Evolutionary conservation across 164 flowering plant species (phyloP), one percentile per base, ranked within the genome.

Genomic region (Stephania yunnanensis): DNA sequence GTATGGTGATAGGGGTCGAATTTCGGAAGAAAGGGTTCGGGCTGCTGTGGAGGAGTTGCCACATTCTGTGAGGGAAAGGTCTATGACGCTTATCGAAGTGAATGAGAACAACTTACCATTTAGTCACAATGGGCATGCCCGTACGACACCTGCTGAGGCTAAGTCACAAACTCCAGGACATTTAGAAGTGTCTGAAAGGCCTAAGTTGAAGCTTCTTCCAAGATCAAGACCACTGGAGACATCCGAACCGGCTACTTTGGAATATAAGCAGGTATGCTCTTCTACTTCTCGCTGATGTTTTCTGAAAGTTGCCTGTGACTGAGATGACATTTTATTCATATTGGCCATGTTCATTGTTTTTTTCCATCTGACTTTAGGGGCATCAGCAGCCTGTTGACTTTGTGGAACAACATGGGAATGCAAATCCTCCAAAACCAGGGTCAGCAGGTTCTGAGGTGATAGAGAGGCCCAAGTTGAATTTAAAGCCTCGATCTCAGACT

Each of bases 121-220:
- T 17, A 63, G n/a, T 64, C 13, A 30, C 25, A 17, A 65, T 31
- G 75, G 42, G 29, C 66, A 66, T 75, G 0, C 55, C 15, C 85
- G 81, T 44, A 82, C 79, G 1, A 73, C 76, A 75, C 79, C 66
- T 30, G 25, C 78, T 44, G 86, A 83, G 10, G 87, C 75, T 4
- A 88, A 73, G 76, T 63, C 69, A 48, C 88, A 70, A 69, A 70
- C 79, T 36, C 65, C 74, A 29, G 69, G 71, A 46, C 80, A 80
- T 73, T 55, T 80, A 68, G 95, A 91, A 81, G 84, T 76, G 63
- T 68, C 76, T 4, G 98, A 89, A 74, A 77, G 98, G 74, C 98
- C 95, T 22, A 94, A 90, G 82, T 76, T 92, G 81, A 94, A 88
- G 83, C 83, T 92, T 46, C 87, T 89, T 69, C 95, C 97, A 12